Conservation (phyloP, 2,329 filamentous ascomycete genomes). For the Phialemoniopsis sp. region DNA sequence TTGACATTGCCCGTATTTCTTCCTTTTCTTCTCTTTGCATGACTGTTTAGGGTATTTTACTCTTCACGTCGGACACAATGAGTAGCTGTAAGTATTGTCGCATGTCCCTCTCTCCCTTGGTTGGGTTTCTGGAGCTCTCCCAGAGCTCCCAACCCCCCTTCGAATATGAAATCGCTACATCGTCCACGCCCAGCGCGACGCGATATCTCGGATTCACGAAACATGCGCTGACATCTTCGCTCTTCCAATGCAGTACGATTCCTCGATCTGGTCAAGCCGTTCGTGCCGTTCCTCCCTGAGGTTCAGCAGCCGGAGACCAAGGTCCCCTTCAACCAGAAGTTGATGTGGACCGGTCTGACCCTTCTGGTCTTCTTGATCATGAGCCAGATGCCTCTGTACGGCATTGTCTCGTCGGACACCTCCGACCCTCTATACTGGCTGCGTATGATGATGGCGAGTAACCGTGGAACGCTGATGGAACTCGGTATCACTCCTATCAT, state of each 20-base stretch:
- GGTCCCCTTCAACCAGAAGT: conserved; percentile 97
- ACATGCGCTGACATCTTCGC: conserved; percentile 11
- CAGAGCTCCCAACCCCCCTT: not conserved
- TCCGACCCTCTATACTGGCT: conserved; percentile 99
- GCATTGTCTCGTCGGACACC: conserved; percentile 97
- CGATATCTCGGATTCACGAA: conserved; percentile 3
- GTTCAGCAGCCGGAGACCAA: conserved; percentile 98
- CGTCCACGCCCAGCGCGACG: not conserved
- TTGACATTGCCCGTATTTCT: not conserved
- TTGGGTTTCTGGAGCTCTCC: conserved; percentile 1
- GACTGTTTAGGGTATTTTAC: conserved; percentile 7
- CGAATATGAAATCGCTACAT: not conserved
- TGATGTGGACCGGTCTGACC: conserved; percentile 93
- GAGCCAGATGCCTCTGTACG: conserved; percentile 99
- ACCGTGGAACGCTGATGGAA: conserved; percentile 94
- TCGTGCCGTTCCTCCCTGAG: conserved; percentile 98
- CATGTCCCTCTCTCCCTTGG: conserved; percentile 2
- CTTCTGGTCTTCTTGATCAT: conserved; percentile 99
- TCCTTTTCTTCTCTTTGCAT: conserved; percentile 8
- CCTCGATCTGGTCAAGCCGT: conserved; percentile 99
- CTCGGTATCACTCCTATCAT: conserved; percentile 98
- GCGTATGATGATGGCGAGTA: conserved; percentile 99
- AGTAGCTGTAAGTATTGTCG: conserved; percentile 27
- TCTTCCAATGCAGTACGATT: conserved; percentile 71
- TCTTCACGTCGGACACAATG: conserved; percentile 18